Base-by-base conservation (phyloP, 75 land plant species). In the Larix kaempferi region DNA sequence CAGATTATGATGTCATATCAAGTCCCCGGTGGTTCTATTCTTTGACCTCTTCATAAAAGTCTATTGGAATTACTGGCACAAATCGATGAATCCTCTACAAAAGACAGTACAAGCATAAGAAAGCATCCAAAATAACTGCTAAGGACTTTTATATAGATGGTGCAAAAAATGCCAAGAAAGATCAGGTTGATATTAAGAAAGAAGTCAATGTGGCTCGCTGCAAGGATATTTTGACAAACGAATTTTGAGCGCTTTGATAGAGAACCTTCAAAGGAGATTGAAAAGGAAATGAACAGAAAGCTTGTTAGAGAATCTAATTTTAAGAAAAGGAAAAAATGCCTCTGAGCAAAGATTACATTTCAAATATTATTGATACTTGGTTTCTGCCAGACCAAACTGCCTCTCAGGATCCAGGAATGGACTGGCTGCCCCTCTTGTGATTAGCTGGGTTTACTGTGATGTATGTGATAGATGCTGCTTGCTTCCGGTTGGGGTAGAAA, bases 1-100 rank as follows among this genome's bases (percentile, higher is more conserved):
- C 93, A 96, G 99, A 79, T 93, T 21, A 91, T 93, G 89, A 88
- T 87, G 59, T 89, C 93, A 19, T 85, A 86, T 77, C 84, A 81
- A 37, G 73, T 86, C 29, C 82, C 76, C 69, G 89, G 79, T n/a
- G 89, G 84, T 56, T 58, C n/a, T 29, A 72, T 91, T 37, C 84
- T 93, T 58, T 96, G 96, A n/a, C 96, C 96, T 74, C 86, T 93
- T 44, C 81, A 82, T 58, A 84, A 86, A 35, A 77, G 76, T 61
- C 58, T 88, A 12, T 21, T 87, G 41, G 29, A 81, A 58, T 74
- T 84, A 71, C 60, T 76, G 13, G 80, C 49, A 44, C 6, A 73
- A 79, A 79, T 54, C 56, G 57, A 76, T 57, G 71, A 76, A 74
- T 77, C 71, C 6, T 12, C 26, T 62, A 59, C 2, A 12, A 19